Evolutionary conservation across 805 yeast species (phyloP), one percentile per base, ranked within the genome.

Genomic region (Metschnikowia reukaufii): DNA sequence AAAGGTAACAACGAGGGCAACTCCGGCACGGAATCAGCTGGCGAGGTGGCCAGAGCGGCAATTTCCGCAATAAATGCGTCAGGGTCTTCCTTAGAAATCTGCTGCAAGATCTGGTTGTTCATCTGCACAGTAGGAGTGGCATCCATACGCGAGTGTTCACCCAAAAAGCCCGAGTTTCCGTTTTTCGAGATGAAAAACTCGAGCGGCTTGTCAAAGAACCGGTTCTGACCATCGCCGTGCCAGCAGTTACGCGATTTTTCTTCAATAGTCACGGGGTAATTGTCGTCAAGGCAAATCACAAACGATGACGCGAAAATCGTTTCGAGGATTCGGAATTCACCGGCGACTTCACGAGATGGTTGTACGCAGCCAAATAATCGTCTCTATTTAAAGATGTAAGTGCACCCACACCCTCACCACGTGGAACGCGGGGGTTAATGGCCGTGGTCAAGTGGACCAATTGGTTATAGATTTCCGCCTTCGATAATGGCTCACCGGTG

Each of bases 91-190:
- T 79, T 76, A 47, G 65, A 51, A 47, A 91, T 67, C 56, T 81
- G 77, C 44, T 75, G 75, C 53, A 82, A 75, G 33, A 92, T 75
- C 61, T 75, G 83, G 68, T 89, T 89, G 66, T 92, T 92, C 71
- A 92, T 72, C 54, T 89, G 83, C 60, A 88, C 81, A 25, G 96
- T 92, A 62, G 97, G 96, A 8, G 97, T 88, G 52, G 98, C 99
- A 67, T 92, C 99, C 98, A 92, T 92, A 74, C 82, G 86, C 18
- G 97, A 89, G 73, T 92, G 99, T 73, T 92, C 99, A 52, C 96
- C 97, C 62, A 90, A 70, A 72, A 91, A 92, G 0, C 97, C 98
- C 6, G 97, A 88, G 52, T 82, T 76, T 49, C 94, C 96, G 66
- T 89, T 90, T 52, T 81, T 83, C 49, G 86, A 73, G 45, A 92